phyloP scores from a whole-genome alignment of 305 asterid genomes.

The Fraxinus platypoda region DNA sequence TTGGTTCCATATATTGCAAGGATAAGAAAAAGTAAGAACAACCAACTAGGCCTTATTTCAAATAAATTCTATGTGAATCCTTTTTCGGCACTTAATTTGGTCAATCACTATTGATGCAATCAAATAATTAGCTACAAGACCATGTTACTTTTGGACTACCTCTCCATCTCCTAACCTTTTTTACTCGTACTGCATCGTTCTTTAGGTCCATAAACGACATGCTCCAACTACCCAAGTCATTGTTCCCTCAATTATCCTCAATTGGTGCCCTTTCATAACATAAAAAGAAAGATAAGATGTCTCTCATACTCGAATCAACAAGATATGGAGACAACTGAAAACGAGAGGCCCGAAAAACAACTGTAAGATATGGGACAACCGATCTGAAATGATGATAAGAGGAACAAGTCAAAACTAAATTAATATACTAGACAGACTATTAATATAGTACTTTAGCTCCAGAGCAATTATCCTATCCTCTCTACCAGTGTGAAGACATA shows the following conservation, averaged over 20 bases:
- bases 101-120: neutral
- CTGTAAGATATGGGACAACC: neutral
- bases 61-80: neutral
- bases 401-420: neutral
- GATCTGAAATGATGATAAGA: neutral
- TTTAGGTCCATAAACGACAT: neutral
- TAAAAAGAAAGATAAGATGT: neutral
- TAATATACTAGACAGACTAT: neutral
- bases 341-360: neutral
- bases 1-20: neutral
- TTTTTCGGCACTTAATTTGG: neutral
- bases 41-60: neutral
- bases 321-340: neutral
- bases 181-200: neutral
- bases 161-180: neutral
- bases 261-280: neutral
- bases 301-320: neutral
- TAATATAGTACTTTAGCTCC: neutral
- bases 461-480: neutral
- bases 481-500: neutral
- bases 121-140: neutral
- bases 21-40: neutral
- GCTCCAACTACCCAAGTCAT: neutral
- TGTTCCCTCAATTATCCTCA: neutral
- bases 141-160: neutral